Percentiles rank a stretch among this genome's conserved stretches.
These are phyloP conservation scores for Globisporangium rhizosaccharum DNA, from an alignment of 352 stramenopile species.

Conservation along the genomic window DNA sequence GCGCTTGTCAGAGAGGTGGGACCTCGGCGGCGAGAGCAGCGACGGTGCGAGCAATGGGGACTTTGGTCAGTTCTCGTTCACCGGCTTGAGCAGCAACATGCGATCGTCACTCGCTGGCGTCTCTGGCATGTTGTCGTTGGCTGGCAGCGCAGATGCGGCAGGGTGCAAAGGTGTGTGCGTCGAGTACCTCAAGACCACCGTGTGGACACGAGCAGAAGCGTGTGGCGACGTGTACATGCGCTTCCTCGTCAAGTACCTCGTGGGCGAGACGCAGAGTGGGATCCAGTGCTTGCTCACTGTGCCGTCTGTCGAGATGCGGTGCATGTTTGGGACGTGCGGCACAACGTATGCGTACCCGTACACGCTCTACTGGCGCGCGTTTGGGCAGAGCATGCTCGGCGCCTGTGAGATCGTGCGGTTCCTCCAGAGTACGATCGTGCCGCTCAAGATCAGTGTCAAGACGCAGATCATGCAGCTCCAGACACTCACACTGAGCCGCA, in stretches of 20 bases:
- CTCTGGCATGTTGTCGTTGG: background rate
- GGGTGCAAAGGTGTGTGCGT: slow-evolving; percentile 34
- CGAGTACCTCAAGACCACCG: slow-evolving; percentile 56
- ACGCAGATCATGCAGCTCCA: slow-evolving; percentile 53
- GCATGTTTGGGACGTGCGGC: slow-evolving; percentile 35
- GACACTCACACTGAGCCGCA: slow-evolving; percentile 36
- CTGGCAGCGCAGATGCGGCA: background rate
- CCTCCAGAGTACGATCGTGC: slow-evolving; percentile 39
- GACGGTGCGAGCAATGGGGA: slow-evolving; percentile 7
- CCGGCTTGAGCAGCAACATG: slow-evolving; percentile 46
- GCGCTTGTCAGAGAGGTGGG: slow-evolving; percentile 69
- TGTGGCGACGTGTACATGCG: slow-evolving; percentile 70
- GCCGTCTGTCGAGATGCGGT: slow-evolving; percentile 47
- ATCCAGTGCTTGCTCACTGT: slow-evolving; percentile 48
- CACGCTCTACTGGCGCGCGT: slow-evolving; percentile 67
- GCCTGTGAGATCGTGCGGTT: slow-evolving; percentile 65
- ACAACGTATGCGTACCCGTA: slow-evolving; percentile 9
- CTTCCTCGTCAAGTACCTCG: slow-evolving; percentile 69
- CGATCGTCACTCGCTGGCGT: slow-evolving; percentile 14
- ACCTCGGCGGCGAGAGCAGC: slow-evolving; percentile 32
- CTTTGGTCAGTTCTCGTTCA: slow-evolving; percentile 48
- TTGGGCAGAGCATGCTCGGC: slow-evolving; percentile 63
- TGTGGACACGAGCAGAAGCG: slow-evolving; percentile 41
- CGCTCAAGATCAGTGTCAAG: slow-evolving; percentile 45
- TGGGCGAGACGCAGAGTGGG: slow-evolving; percentile 35